A percentile compares a stretch with the other conserved stretches of the same genome.
phyloP scores from a whole-genome alignment of 2,329 filamentous ascomycete genomes.

The Monilinia fructigena region DNA sequence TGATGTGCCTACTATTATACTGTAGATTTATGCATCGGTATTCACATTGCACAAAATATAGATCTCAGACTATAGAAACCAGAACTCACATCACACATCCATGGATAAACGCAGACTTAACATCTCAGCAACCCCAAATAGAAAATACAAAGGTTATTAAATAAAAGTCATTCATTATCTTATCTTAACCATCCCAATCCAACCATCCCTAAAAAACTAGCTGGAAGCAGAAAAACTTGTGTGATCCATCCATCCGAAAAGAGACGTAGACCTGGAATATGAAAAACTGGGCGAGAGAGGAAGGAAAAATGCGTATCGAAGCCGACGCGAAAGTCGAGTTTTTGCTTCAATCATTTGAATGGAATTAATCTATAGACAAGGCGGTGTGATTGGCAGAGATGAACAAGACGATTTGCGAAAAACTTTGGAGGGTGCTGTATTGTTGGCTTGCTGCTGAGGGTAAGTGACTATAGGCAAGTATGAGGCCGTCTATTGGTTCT shows the following conservation, averaged over 20 bases:
- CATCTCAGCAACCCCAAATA: too few relatives aligned
- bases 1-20: not conserved
- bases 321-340: not conserved
- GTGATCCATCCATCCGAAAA: constrained; percentile 13
- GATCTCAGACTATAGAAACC: not conserved
- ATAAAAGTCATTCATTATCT: constrained; percentile 19
- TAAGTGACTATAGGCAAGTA: constrained; percentile 7
- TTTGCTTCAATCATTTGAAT: not conserved
- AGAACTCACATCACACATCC: not conserved
- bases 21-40: not conserved
- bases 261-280: constrained; percentile 5
- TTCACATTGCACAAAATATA: not conserved
- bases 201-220: constrained; percentile 13
- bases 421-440: not conserved
- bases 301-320: constrained; percentile 7
- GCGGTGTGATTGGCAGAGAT: not conserved
- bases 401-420: not conserved
- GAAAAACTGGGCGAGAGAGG: not conserved
- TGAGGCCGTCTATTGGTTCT: not conserved
- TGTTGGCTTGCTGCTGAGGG: constrained; percentile 5
- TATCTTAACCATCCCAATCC: constrained; percentile 17
- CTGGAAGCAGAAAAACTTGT: constrained; percentile 11
- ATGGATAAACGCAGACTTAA: not conserved
- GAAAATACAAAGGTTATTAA: constrained; percentile 11
- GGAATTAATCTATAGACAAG: constrained; percentile 10